Conservation (phyloP, 768 basidiomycete genomes). For the Phaeolepiota aurea region DNA sequence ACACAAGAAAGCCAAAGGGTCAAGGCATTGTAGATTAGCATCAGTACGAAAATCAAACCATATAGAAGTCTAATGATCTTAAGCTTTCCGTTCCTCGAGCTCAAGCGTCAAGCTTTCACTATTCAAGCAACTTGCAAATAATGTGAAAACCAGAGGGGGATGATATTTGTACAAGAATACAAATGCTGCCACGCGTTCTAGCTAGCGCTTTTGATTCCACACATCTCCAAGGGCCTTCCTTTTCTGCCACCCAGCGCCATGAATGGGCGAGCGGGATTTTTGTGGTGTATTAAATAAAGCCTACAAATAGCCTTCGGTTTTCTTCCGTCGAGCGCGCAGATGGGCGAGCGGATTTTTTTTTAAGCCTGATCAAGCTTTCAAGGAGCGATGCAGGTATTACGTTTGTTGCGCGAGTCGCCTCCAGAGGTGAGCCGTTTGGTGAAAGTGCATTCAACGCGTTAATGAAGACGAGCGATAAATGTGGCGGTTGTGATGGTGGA, state of each 20-base stretch:
- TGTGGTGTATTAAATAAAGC: too few species aligned
- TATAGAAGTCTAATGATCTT: background rate
- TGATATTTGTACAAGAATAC: background rate
- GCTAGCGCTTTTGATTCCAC: background rate
- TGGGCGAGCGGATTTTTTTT: background rate
- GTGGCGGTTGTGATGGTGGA: too few species aligned
- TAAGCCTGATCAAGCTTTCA: background rate
- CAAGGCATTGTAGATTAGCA: background rate
- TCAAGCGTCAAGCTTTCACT: too few species aligned
- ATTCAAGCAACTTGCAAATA: too few species aligned
- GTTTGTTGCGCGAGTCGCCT: background rate
- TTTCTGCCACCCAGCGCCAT: background rate
- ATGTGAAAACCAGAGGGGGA: background rate
- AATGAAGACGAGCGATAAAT: too few species aligned
- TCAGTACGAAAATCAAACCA: background rate
- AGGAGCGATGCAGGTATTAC: background rate
- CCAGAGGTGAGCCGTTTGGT: background rate
- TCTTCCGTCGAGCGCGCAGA: too few species aligned
- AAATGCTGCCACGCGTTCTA: too few species aligned
- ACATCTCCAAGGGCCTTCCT: background rate
- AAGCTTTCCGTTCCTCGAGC: background rate
- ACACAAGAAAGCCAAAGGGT: too few species aligned
- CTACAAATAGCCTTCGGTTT: too few species aligned
- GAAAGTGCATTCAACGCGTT: too few species aligned
- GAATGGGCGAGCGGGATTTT: background rate